Base-by-base conservation (phyloP, 352 stramenopile species). In the Phytophthora palmivora region DNA sequence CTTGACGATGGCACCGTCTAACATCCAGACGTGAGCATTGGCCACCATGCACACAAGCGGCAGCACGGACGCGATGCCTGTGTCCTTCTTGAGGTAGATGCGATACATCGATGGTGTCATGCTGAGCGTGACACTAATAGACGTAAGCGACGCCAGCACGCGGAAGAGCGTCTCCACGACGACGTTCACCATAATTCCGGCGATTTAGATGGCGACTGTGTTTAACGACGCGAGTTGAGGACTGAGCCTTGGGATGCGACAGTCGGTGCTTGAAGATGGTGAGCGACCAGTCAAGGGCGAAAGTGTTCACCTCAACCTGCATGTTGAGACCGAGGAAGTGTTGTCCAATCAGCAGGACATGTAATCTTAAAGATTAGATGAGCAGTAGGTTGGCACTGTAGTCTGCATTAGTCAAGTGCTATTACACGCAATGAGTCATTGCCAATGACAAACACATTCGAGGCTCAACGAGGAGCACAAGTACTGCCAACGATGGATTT, bases 21-120 rank as follows among this genome's bases (percentile, higher is more conserved):
- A 32, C 67, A 79, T 78, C 67, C 66, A 79, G 9, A 82, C 49
- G 51, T 76, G 66, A 0, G 44, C 62, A 12, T 76, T 77, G 39
- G 59, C 67, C 14, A 73, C 36, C 51, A 79, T 65, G 15, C 66
- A 73, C 3, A 76, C 58, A 1, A 80, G 72, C 8, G 72, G 70
- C n/a, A 73, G 47, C 10, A 79, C 56, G 10, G 71, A 79, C 8
- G 60, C 57, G 24, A 71, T 30, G 36, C 68, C 74, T 15, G 67
- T 78, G 47, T 74, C 52, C 26, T 67, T 71, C 24, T 63, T 65
- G 45, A 60, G 56, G 63, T 68, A 72, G 57, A 82, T 76, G 38
- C 51, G 49, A 33, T 78, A 74, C 49, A 79, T 71, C 4, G 67
- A 67, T 15, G 70, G 62, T 1, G 49, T 60, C 54, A 72, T 74